These are phyloP conservation scores for Trypanosoma cruzi DNA, from an alignment of 208 protist species.

Conservation along the genomic window DNA sequence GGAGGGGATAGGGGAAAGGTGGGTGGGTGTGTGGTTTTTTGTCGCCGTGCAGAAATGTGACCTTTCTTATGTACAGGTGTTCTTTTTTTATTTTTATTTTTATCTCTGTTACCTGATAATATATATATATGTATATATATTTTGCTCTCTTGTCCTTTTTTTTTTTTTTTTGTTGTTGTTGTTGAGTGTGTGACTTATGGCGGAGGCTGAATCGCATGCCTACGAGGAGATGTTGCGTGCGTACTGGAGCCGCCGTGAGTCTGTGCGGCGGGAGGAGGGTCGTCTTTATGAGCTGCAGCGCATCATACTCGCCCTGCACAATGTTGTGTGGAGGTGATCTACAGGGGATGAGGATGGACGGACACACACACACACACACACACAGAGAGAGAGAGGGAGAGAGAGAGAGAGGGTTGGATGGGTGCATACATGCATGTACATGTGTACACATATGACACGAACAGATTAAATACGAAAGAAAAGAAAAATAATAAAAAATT, in stretches of 20 bases:
- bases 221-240: slow-evolving; percentile 34
- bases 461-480: no score
- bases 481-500: no score
- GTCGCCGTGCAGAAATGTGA: no score
- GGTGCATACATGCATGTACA: not conserved
- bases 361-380: not conserved
- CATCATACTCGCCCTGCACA: slow-evolving; percentile 46
- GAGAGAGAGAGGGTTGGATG: no score
- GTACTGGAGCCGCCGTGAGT: slow-evolving; percentile 51
- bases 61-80: no score
- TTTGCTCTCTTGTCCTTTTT: not conserved
- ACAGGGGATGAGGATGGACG: not conserved
- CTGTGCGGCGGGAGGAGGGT: slow-evolving; percentile 49
- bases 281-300: slow-evolving; percentile 39
- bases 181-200: not conserved
- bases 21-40: no score
- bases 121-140: not conserved
- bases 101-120: no score
- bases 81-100: no score
- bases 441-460: not conserved
- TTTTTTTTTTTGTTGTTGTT: not conserved
- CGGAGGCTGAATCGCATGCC: not conserved
- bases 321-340: slow-evolving; percentile 32
- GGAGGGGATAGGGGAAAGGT: no score
- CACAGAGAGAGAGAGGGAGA: not conserved